Conservation (phyloP, 495 filamentous ascomycete species). For the Immersiella caudata region DNA sequence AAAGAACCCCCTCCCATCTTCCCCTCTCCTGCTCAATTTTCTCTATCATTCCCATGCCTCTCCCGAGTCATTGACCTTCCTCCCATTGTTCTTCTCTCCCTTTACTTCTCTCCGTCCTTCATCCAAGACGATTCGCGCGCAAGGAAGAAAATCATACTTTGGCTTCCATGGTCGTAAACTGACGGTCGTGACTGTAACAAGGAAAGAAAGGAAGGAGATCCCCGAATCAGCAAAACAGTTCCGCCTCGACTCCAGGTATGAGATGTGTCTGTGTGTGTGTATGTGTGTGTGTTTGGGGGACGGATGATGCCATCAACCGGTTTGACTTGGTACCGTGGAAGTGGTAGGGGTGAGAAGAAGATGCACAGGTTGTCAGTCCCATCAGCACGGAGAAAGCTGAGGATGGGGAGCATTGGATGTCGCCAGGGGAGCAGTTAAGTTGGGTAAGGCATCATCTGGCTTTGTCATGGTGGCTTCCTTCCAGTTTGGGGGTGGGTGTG, state of each 20-base stretch:
- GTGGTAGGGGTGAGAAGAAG: not conserved
- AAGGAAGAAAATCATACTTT: conserved; percentile 2
- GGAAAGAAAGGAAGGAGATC: not conserved
- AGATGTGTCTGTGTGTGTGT: not conserved
- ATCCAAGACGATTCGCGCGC: too few species aligned
- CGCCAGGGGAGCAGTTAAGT: not conserved
- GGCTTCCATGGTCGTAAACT: conserved; percentile 15
- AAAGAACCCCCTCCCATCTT: too few species aligned
- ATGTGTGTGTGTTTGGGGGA: not conserved
- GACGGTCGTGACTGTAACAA: conserved; percentile 7
- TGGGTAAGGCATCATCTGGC: not conserved
- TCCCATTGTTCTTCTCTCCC: not conserved
- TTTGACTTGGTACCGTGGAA: not conserved
- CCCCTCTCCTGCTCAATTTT: not conserved
- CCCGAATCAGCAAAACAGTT: conserved; percentile 9
- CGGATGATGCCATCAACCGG: not conserved
- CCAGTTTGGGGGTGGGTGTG: not conserved
- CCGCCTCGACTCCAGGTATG: too few species aligned
- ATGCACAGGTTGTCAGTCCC: not conserved
- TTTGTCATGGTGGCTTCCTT: not conserved
- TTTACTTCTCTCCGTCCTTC: not conserved
- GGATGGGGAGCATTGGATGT: not conserved
- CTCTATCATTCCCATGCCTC: not conserved
- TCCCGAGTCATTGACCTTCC: not conserved
- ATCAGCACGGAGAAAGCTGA: not conserved